Percentiles rank a stretch among this genome's conserved stretches.
Evolutionary conservation across 306 rosid genomes (phyloP).

Genomic region (Quercus robur): DNA sequence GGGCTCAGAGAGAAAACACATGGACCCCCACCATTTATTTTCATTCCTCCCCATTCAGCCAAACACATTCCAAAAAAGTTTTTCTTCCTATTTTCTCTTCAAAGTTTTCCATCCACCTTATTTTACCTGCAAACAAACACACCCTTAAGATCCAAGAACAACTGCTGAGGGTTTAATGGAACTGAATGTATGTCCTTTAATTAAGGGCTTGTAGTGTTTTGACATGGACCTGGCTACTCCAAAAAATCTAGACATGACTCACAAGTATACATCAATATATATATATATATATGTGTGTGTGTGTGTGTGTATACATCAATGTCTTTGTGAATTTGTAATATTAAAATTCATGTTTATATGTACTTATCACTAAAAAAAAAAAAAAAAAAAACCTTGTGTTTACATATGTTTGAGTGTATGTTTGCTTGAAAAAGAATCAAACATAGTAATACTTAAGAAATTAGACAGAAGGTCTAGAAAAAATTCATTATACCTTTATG

Average conservation of each 20-base stretch:
- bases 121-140: too few species aligned
- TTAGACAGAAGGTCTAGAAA: not conserved
- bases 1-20: too few species aligned
- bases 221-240: not conserved
- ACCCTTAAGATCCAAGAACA: not conserved
- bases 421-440: not conserved
- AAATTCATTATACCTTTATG: too few species aligned
- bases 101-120: too few species aligned
- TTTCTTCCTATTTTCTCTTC: too few species aligned
- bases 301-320: not conserved
- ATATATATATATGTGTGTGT: not conserved
- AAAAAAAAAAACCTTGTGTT: not conserved
- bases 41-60: too few species aligned
- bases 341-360: not conserved
- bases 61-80: too few species aligned
- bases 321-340: not conserved
- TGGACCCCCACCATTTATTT: too few species aligned
- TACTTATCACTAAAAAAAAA: too few species aligned
- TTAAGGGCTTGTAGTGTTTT: not conserved
- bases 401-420: not conserved
- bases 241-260: not conserved
- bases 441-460: not conserved
- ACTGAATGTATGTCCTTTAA: not conserved
- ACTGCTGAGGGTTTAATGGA: not conserved
- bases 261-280: not conserved